Evolutionary conservation across 1,284 basidiomycete species (phyloP), one percentile per base, ranked within the genome.

Genomic region (Cronartium ribicola): DNA sequence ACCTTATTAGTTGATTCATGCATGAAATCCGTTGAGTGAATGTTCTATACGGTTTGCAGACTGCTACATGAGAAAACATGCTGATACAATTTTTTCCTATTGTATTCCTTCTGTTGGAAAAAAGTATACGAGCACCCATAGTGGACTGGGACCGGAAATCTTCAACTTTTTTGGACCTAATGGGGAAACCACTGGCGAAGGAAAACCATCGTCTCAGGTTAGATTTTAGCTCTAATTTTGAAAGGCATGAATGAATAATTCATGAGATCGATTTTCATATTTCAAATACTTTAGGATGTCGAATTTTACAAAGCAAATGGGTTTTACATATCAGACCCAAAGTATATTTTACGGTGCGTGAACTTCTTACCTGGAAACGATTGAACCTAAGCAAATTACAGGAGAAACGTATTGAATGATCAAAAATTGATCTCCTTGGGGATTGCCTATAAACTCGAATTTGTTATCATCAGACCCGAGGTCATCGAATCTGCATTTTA

Each of bases 401-500:
- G 29, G 29, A 29, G 29, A 29, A 29, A 29, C 29, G 29, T 29
- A 29, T 29, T 29, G 29, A 29, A 29, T 29, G 29, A 29, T 29
- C 29, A 29, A 29, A 29, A 29, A 29, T 1, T 29, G 1, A 29
- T 29, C 29, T 29, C 29, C 29, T 29, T 29, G 29, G 29, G 29
- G 29, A 29, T 29, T 29, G 29, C 29, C 29, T 29, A 29, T 29
- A 29, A 29, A 29, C 63, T 44, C 63, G 62, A 14, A 69, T 69
- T 48, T n/a, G 36, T 10, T 29, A 69, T 63, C 11, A 61, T 40
- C 41, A 74, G 71, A 3, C 71, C 71, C 8, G 71, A 74, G 55
- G 71, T 74, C 13, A 48, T 74, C 10, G 71, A 74, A 36, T 74
- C 71, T 36, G 71, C 59, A 5, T 74, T 74, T 39, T 74, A 74